Base-by-base conservation (phyloP, 306 rosid species). In the Acacia crassicarpa region DNA sequence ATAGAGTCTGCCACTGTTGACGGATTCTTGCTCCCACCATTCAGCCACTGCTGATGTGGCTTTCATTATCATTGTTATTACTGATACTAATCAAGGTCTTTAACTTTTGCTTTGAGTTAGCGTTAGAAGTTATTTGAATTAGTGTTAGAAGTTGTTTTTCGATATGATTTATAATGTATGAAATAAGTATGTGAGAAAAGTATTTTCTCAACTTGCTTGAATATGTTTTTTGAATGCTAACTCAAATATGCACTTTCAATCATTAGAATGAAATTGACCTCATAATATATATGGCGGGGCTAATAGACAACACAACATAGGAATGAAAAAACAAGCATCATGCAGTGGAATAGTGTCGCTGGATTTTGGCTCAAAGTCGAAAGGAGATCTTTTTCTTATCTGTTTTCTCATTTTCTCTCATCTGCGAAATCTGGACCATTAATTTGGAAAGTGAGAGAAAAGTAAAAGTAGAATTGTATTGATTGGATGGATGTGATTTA, bases 81-180 rank as follows among this genome's bases (percentile, higher is more conserved):
- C 23, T 7, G 10, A 19, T 54, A 38, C 6, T 35, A 35, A 35
- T 35, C 5, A 53, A 17, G 61, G 17, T 49, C 20, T 12, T 16
- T 16, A n/a, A 4, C n/a, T 49, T 49, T 4, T 33, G 0, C 38
- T 38, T 1, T 6, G 8, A 6, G 0, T 38, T 0, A 38, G 1
- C 1, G 8, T 1, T 38, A 0, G 0, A 35, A 4, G 0, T 5
- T 35, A 0, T 5, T 35, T 4, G 4, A n/a, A n/a, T 38, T 0
- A 38, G 1, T 0, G 8, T 1, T 38, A 0, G 0, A 35, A 4
- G 0, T 5, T 35, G 5, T 5, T 35, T 4, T 5, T 0, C 1
- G 5, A 35, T 5, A 5, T 35, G 6, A 35, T 35, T 35, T 27
- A 27, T 27, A 27, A 27, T 35, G 1, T 35, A 35, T 5, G 5